These are phyloP conservation scores for Fistulifera solaris DNA, from an alignment of 108 stramenopile genomes.

Conservation along the genomic window DNA sequence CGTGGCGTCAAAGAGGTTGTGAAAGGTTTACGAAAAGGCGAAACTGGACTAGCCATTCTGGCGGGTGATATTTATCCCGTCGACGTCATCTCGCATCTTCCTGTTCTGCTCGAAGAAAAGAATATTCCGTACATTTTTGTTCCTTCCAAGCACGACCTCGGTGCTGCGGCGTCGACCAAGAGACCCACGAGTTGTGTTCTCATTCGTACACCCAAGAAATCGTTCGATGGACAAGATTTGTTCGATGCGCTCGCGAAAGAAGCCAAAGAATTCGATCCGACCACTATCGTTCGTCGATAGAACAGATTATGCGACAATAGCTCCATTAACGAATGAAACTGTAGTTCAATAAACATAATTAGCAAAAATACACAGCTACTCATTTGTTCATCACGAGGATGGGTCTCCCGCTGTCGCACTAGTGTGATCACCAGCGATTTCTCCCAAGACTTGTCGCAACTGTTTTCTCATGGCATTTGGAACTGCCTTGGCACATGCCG, in stretches of 20 bases:
- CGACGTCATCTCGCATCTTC: constrained; percentile 94
- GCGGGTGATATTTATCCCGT: constrained; percentile 98
- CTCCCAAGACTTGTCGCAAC: constrained; percentile 44
- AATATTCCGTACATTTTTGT: constrained; percentile 96
- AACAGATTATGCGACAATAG: too few species aligned
- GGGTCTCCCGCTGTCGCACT: constrained; percentile 25
- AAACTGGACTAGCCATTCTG: constrained; percentile 87
- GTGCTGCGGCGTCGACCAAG: constrained; percentile 95
- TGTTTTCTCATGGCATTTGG: constrained; percentile 50
- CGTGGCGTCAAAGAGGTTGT: constrained; percentile 98
- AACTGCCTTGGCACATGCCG: constrained; percentile 72
- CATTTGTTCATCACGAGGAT: too few species aligned
- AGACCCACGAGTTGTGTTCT: constrained; percentile 94
- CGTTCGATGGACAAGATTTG: constrained; percentile 79
- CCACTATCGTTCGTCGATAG: constrained; percentile 3
- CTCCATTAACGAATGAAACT: too few species aligned
- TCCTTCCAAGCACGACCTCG: constrained; percentile 93
- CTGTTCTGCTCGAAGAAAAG: constrained; percentile 90
- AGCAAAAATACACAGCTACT: too few species aligned
- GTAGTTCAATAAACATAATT: too few species aligned
- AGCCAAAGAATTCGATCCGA: constrained; percentile 75
- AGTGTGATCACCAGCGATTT: constrained; percentile 64
- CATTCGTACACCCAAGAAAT: constrained; percentile 61
- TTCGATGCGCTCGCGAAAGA: constrained; percentile 79
- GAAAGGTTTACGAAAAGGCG: constrained; percentile 95